These are phyloP conservation scores for Lipomyces oligophaga DNA, from an alignment of 805 yeast species.

Conservation along the genomic window DNA sequence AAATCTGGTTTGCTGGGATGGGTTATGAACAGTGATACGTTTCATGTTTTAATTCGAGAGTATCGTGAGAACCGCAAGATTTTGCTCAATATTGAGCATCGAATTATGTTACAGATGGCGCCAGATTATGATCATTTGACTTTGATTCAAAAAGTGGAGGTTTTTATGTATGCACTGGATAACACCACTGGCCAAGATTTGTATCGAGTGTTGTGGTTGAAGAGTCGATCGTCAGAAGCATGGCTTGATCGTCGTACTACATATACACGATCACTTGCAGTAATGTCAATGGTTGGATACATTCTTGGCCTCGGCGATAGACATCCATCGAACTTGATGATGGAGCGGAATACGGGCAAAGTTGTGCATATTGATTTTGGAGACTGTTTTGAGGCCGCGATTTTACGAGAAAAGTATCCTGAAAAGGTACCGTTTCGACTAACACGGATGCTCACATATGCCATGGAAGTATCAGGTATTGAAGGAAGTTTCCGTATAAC, in stretches of 20 bases:
- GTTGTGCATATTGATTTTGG: constrained; percentile 98
- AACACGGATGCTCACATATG: constrained; percentile 94
- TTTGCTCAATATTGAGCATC: constrained; percentile 84
- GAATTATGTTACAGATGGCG: constrained; percentile 96
- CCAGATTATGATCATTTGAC: constrained; percentile 92
- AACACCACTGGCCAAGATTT: constrained; percentile 95
- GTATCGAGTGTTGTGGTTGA: constrained; percentile 92
- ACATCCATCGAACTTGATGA: constrained; percentile 95
- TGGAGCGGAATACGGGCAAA: constrained; percentile 90
- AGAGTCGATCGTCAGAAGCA: constrained; percentile 91
- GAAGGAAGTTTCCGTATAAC: constrained; percentile 97
- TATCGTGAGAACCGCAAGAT: constrained; percentile 90
- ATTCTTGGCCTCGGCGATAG: constrained; percentile 95
- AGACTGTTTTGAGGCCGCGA: constrained; percentile 98
- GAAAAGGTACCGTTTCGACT: constrained; percentile 97
- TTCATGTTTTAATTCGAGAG: constrained; percentile 87
- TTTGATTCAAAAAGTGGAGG: constrained; percentile 87
- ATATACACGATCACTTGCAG: constrained; percentile 92
- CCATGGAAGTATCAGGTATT: constrained; percentile 98
- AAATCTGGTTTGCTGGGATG: constrained; percentile 94
- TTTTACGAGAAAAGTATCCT: constrained; percentile 92
- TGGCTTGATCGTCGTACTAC: constrained; percentile 98
- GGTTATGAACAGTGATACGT: constrained; percentile 97
- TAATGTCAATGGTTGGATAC: constrained; percentile 98
- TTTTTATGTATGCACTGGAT: constrained; percentile 91